Percentiles rank a stretch among this genome's conserved stretches.
phyloP scores from a whole-genome alignment of 2,329 filamentous ascomycete genomes.

The Nemania diffusa region DNA sequence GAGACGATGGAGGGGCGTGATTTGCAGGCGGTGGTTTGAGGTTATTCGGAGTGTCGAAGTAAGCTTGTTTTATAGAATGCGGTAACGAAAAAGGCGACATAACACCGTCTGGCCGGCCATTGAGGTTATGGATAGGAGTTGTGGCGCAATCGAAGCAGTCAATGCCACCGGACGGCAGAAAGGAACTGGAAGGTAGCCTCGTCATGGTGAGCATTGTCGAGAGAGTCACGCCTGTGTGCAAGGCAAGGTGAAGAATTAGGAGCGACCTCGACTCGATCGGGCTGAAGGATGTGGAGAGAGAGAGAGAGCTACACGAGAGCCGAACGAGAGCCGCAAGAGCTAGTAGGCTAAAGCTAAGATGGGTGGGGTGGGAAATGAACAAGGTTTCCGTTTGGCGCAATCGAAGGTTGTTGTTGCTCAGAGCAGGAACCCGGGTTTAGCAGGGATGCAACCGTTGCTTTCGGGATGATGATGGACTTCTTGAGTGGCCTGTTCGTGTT shows the following conservation, averaged over 20 bases:
- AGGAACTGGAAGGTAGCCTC: slow-evolving; percentile 56
- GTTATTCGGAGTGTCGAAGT: slow-evolving; percentile 51
- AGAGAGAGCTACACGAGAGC: slow-evolving; percentile 5
- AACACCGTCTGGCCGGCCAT: slow-evolving; percentile 50
- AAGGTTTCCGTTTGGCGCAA: slow-evolving; percentile 11
- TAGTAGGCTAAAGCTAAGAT: neutral
- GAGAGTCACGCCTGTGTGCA: slow-evolving; percentile 8
- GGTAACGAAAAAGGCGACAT: slow-evolving; percentile 56
- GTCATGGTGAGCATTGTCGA: slow-evolving; percentile 53
- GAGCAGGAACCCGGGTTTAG: slow-evolving; percentile 14
- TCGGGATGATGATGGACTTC: neutral
- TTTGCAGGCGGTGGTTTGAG: slow-evolving; percentile 38
- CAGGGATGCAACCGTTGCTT: neutral
- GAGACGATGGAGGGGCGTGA: slow-evolving; percentile 42
- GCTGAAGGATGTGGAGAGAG: neutral
- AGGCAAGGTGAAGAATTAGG: neutral
- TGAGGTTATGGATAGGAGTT: slow-evolving; percentile 41
- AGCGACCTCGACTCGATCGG: neutral
- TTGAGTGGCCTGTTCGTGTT: neutral
- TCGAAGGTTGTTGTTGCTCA: neutral
- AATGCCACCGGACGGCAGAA: slow-evolving; percentile 54
- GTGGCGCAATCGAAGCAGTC: slow-evolving; percentile 49
- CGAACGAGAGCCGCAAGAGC: neutral
- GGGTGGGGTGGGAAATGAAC: neutral
- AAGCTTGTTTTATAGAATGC: slow-evolving; percentile 50